Percentiles rank a stretch among this genome's conserved stretches.
phyloP scores from a whole-genome alignment of 2,329 filamentous ascomycete genomes.

The Fusarium tanahbumbuense region DNA sequence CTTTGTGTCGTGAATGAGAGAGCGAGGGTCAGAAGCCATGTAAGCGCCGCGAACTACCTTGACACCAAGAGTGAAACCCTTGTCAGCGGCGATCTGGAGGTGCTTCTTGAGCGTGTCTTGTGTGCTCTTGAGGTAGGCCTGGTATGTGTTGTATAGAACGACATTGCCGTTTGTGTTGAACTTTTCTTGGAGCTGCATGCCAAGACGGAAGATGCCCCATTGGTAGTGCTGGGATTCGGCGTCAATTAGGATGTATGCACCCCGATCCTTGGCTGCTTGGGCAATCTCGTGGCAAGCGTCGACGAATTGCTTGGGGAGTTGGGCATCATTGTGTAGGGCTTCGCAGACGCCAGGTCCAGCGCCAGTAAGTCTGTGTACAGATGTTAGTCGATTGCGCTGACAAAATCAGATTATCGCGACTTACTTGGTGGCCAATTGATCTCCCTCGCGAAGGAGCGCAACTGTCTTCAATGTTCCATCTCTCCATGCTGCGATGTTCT shows the following conservation, averaged over 20 bases:
- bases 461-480: conserved; percentile 49
- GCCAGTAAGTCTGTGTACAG: conserved; percentile 52
- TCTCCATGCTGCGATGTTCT: conserved; percentile 54
- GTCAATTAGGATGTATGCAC: conserved; percentile 58
- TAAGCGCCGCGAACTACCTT: conserved; percentile 70
- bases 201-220: conserved; percentile 50
- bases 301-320: conserved; percentile 56
- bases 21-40: conserved; percentile 60
- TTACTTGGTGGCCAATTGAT: conserved; percentile 55
- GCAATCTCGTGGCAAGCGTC: conserved; percentile 56
- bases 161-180: conserved; percentile 54
- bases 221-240: conserved; percentile 61
- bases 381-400: not conserved
- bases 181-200: conserved; percentile 52
- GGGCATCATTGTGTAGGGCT: conserved; percentile 51
- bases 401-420: conserved; percentile 1
- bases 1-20: conserved; percentile 65
- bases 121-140: conserved; percentile 65
- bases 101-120: conserved; percentile 57
- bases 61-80: conserved; percentile 64
- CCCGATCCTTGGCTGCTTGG: conserved; percentile 52
- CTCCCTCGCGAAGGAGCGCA: conserved; percentile 49
- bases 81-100: conserved; percentile 57
- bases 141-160: conserved; percentile 64
- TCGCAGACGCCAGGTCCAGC: conserved; percentile 55